phyloP scores from a whole-genome alignment of 2,329 filamentous ascomycete species.

The Ophiostoma quercus region DNA sequence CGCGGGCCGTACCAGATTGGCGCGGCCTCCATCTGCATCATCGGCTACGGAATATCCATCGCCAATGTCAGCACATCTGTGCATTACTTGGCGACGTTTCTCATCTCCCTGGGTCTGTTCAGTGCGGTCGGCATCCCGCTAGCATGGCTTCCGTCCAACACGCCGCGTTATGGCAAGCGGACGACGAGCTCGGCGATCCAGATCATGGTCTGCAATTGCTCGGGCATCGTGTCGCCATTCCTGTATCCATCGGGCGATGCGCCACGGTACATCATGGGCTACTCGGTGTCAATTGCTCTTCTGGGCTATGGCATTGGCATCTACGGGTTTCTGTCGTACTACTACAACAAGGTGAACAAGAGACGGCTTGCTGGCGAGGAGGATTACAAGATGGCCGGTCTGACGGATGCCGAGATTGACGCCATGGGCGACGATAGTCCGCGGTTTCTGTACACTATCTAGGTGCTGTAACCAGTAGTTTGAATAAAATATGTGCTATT shows the following conservation, averaged over 20 bases:
- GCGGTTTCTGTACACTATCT: slow-evolving; percentile 18
- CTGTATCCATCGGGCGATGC: slow-evolving; percentile 15
- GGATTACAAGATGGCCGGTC: slow-evolving; percentile 19
- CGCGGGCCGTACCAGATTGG: slow-evolving; percentile 53
- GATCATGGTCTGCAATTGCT: slow-evolving; percentile 24
- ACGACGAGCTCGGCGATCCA: slow-evolving; percentile 33
- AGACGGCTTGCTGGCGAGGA: slow-evolving; percentile 3
- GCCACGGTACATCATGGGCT: slow-evolving; percentile 20
- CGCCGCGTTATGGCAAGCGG: slow-evolving; percentile 69
- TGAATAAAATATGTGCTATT: too few relatives aligned
- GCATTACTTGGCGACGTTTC: slow-evolving; percentile 62
- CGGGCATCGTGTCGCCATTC: slow-evolving; percentile 21
- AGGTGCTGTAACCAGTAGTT: not conserved
- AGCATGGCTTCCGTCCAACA: slow-evolving; percentile 60
- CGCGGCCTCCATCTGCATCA: slow-evolving; percentile 33
- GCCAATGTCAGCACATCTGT: slow-evolving; percentile 41
- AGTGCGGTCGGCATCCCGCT: slow-evolving; percentile 51
- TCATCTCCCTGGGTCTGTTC: slow-evolving; percentile 70
- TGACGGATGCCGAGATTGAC: slow-evolving; percentile 20
- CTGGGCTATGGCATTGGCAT: slow-evolving; percentile 9
- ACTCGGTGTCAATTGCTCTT: slow-evolving; percentile 19
- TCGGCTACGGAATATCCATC: slow-evolving; percentile 56
- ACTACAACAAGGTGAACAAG: slow-evolving; percentile 1
- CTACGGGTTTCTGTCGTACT: slow-evolving; percentile 11
- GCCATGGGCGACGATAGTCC: slow-evolving; percentile 18